Percentiles rank a stretch among this genome's conserved stretches.
Conservation (phyloP, 1,139 yeast genomes). For the Geotrichum histeridarum region DNA sequence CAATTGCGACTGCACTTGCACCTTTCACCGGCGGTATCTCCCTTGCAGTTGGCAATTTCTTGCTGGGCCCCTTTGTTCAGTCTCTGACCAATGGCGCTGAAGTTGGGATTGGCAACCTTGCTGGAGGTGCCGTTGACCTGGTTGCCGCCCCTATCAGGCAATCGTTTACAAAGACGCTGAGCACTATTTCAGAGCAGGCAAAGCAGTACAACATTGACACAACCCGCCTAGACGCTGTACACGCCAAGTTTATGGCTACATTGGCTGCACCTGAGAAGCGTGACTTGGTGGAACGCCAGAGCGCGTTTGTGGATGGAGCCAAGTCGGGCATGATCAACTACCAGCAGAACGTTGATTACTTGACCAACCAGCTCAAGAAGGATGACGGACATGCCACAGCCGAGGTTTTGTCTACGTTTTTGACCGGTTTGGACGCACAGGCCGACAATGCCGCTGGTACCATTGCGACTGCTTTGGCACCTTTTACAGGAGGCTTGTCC, state of each 20-base stretch:
- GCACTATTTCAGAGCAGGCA: slow-evolving; percentile 18
- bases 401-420: slow-evolving; percentile 4
- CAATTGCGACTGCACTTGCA: slow-evolving; percentile 25
- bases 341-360: slow-evolving; percentile 23
- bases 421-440: slow-evolving; percentile 21
- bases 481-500: slow-evolving; percentile 28
- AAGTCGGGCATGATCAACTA: slow-evolving; percentile 24
- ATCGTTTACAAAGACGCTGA: slow-evolving; percentile 16
- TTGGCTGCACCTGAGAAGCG: too few species aligned
- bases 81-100: slow-evolving; percentile 31
- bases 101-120: slow-evolving; percentile 25
- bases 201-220: slow-evolving; percentile 22
- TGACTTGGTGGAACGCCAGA: too few species aligned
- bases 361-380: slow-evolving; percentile 19
- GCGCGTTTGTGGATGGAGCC: slow-evolving; percentile 9
- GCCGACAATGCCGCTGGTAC: slow-evolving; percentile 25
- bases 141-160: slow-evolving; percentile 20
- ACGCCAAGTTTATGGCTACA: slow-evolving; percentile 15
- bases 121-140: slow-evolving; percentile 22
- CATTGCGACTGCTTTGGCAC: slow-evolving; percentile 27
- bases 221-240: slow-evolving; percentile 15
- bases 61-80: slow-evolving; percentile 31
- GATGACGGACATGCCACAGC: slow-evolving; percentile 22
- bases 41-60: slow-evolving; percentile 26
- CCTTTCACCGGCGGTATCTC: slow-evolving; percentile 28